Conservation (phyloP, 257 asterid species). For the Solanum chmielewskii region DNA sequence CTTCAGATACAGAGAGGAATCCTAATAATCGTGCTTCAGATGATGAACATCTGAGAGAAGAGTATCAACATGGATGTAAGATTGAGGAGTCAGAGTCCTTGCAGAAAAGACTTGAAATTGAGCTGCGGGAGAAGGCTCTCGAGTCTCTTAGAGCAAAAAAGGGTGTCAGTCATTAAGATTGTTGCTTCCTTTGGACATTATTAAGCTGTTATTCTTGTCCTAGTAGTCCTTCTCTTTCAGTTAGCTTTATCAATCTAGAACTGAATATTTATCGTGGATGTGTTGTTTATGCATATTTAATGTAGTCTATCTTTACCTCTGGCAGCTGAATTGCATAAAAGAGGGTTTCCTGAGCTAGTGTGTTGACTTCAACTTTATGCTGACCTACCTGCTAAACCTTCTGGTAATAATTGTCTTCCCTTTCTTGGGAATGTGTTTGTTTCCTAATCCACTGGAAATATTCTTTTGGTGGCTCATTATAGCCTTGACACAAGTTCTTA, state of each 20-base stretch:
- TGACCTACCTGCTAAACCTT: conserved; percentile 74
- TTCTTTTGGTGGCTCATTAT: conserved; percentile 5
- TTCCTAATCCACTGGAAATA: not conserved
- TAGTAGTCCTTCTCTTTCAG: conserved; percentile 16
- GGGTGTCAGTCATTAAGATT: conserved; percentile 46
- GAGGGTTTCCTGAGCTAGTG: conserved; percentile 82
- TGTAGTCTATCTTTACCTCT: conserved; percentile 73
- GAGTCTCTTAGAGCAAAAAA: conserved; percentile 88
- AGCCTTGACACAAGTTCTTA: not conserved
- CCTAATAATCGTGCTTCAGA: conserved; percentile 25
- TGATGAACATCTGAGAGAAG: conserved; percentile 35
- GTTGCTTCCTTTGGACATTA: conserved; percentile 20
- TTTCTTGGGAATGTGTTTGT: conserved; percentile 35
- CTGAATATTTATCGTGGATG: conserved; percentile 34
- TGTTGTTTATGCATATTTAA: conserved; percentile 48
- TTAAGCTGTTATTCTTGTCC: conserved; percentile 8
- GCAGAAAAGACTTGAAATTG: conserved; percentile 83
- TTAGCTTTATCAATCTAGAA: conserved; percentile 24
- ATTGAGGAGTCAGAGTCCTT: conserved; percentile 38
- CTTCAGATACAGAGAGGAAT: conserved; percentile 37
- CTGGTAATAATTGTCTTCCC: conserved; percentile 70
- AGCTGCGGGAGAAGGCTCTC: conserved; percentile 94
- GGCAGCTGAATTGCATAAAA: conserved; percentile 80
- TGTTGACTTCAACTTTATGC: conserved; percentile 79
- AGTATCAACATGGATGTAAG: conserved; percentile 16